Base-by-base conservation (phyloP, 371 early-diverging fungal genomes). In the Scutellospora calospora region DNA sequence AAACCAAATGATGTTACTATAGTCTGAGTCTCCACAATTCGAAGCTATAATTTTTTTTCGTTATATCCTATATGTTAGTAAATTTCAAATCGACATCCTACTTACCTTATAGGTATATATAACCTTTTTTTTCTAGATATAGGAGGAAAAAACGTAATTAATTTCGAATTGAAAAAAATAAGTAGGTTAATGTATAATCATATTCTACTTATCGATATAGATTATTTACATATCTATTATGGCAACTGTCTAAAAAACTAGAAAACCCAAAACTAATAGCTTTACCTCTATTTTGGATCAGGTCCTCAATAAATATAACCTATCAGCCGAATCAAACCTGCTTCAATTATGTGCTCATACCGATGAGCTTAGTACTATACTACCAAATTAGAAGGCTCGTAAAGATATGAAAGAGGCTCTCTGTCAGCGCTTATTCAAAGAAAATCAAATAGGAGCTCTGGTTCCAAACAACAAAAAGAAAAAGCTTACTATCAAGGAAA, bases 391-490 rank as follows among this genome's bases (percentile, higher is more conserved):
- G 20, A 68, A 6, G 4, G 25, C 12, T 1, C 4, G 68, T 5
- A 68, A 33, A 20, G 33, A 11, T 29, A 18, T 68, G 33, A 68
- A 27, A 31, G 45, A 3, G 9, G 20, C 1, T 25, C 16, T 31
- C 35, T 16, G 0, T 1, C 33, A 20, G 35, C 12, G 68, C 18
- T 3, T 3, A 68, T 68, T 68, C 22, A 68, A 18, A 18, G 20
- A 68, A 68, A 20, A 68, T 35, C 33, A 68, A 20, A 68, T 68
- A 68, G 68, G 18, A 0, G 66, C 38, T 66, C n/a, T 66, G 0
- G 1, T 66, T 0, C 41, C 66, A 66, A 16, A 59, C 5, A 59
- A 59, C 0, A 59, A 22, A 59, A 59, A 59, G 25, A 6, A 59
- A 59, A 59, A 20, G 2, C 59, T 59, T 1, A 59, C 59, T 11